phyloP scores from a whole-genome alignment of 2,329 filamentous ascomycete species.

The Thermothelomyces thermophilus region DNA sequence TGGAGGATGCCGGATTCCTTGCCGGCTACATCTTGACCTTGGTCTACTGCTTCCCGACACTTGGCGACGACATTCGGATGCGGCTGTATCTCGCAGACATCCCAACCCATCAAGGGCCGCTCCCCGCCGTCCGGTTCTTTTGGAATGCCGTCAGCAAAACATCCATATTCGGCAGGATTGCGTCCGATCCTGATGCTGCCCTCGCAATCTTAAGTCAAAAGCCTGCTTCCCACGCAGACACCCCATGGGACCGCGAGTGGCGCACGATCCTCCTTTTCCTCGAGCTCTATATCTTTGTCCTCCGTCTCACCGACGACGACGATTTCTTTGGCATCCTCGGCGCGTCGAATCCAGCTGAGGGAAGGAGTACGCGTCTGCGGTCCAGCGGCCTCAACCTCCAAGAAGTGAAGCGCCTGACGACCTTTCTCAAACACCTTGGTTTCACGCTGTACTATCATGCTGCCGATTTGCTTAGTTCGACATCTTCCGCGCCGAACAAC shows the following conservation, averaged over 20 bases:
- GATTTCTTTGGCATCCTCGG: conserved; percentile 70
- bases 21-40: conserved; percentile 84
- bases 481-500: background rate
- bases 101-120: conserved; percentile 33
- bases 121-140: conserved; percentile 74
- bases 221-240: conserved; percentile 19
- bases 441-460: conserved; percentile 85
- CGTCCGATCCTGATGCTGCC: conserved; percentile 27
- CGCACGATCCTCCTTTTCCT: conserved; percentile 82
- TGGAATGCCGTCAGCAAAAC: conserved; percentile 59
- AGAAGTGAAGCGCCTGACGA: conserved; percentile 67
- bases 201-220: conserved; percentile 27
- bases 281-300: conserved; percentile 86
- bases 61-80: conserved; percentile 87
- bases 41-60: conserved; percentile 73
- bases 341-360: conserved; percentile 33
- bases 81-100: conserved; percentile 77
- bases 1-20: conserved; percentile 62
- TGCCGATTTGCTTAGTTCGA: conserved; percentile 46
- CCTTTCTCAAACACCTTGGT: conserved; percentile 83
- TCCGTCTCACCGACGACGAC: conserved; percentile 92
- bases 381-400: conserved; percentile 61
- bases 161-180: conserved; percentile 33
- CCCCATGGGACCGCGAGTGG: conserved; percentile 64
- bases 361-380: conserved; percentile 43